Percentiles rank a stretch among this genome's conserved stretches.
Evolutionary conservation across 805 yeast species (phyloP).

Genomic region (Sugiyamaella marilandica): DNA sequence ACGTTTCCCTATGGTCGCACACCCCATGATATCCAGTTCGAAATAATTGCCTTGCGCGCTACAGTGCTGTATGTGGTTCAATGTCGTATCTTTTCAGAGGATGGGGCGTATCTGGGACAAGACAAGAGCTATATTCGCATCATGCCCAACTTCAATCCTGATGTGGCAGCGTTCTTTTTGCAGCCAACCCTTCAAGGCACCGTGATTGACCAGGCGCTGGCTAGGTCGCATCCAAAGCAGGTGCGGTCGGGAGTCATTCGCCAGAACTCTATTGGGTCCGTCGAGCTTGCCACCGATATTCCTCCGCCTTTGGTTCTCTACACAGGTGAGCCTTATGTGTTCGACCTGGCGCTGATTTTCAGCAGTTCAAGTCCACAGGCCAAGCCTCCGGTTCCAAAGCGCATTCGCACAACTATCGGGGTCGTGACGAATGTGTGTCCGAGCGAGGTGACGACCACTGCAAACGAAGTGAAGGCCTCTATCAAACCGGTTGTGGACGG

Average conservation of each 20-base stretch:
- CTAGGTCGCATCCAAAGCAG: not conserved
- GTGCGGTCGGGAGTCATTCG: not conserved
- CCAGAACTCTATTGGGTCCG: not conserved
- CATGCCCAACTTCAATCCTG: slow-evolving; percentile 2
- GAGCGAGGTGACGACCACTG: not conserved
- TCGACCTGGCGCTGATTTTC: not conserved
- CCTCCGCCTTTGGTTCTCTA: not conserved
- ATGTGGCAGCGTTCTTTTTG: not conserved
- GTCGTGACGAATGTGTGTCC: not conserved
- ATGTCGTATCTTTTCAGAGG: not conserved
- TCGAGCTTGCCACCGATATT: not conserved
- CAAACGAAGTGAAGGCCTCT: not conserved
- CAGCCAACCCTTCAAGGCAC: not conserved
- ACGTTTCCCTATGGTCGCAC: slow-evolving; percentile 1
- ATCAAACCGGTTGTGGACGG: slow-evolving; percentile 2
- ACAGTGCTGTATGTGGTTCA: not conserved
- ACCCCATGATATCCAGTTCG: not conserved
- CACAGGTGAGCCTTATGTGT: not conserved
- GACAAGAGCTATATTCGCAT: not conserved
- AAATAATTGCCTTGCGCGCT: not conserved
- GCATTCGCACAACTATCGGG: not conserved
- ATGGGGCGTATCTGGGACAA: not conserved
- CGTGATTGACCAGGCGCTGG: not conserved
- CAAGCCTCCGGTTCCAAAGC: not conserved
- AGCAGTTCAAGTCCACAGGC: not conserved